Base-by-base conservation (phyloP, 768 basidiomycete genomes). In the Cyathus striatus region DNA sequence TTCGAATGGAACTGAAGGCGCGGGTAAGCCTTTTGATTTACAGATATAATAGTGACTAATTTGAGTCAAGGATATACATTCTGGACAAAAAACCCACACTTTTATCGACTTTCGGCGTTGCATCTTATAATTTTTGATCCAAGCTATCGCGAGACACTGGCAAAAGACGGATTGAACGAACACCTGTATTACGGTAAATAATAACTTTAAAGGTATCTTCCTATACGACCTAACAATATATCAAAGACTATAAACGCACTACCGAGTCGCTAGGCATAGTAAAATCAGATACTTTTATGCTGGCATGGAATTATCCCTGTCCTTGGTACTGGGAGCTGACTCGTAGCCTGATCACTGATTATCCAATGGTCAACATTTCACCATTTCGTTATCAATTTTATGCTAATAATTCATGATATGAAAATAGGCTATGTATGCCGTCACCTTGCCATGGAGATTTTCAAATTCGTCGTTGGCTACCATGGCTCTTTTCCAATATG, bases 1-100 rank as follows among this genome's bases (percentile, higher is more conserved):
- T 12, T 50, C 42, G 1, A 65, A 65, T 42, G 63, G 55, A 3
- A 58, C 63, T 13, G 62, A 64, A 0, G 64, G 61, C n/a, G 58
- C 55, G 42, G 64, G 70, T 69, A 26, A 38, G n/a, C n/a, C n/a
- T 61, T n/a, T n/a, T n/a, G n/a, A n/a, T n/a, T n/a, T n/a, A n/a
- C n/a, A n/a, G n/a, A n/a, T n/a, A n/a, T n/a, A n/a, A n/a, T n/a
- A n/a, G n/a, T n/a, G n/a, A n/a, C n/a, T n/a, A n/a, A n/a, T n/a
- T n/a, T n/a, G n/a, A n/a, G n/a, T n/a, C n/a, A n/a, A 71, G 72
- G 64, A 2, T 75, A 65, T 47, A 53, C 66, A 2, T 70, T 68
- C 43, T 69, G 64, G 62, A 63, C 66, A 1, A 54, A 55, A 3
- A 64, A 71, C 44, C 5, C 17, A 0, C 47, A 59, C 41, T 76